Base-by-base conservation (phyloP, 2,329 filamentous ascomycete species). In the Cladosporium sp. region DNA sequence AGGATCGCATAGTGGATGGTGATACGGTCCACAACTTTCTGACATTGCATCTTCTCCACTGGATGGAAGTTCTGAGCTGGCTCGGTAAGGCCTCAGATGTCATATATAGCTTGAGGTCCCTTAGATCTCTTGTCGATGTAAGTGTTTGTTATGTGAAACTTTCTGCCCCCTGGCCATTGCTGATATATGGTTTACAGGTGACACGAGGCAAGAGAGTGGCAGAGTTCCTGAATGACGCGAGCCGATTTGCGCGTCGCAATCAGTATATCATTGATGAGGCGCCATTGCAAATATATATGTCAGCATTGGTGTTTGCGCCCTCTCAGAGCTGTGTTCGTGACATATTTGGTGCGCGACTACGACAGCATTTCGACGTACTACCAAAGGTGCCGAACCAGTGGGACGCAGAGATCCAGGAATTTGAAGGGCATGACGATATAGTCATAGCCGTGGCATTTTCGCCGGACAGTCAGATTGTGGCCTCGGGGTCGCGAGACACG, bases 41-140 rank as follows among this genome's bases (percentile, higher is more conserved):
- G 25, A 19, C 7, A 17, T 34, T 1, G 3, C 13, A 49, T 13
- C 13, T 35, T 4, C 45, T 49, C 3, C 45, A 49, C 25, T 49
- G 45, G 45, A 49, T 49, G 19, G 45, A 49, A 35, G 45, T 25
- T 24, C 20, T 49, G 25, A 49, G 45, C 10, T 49, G 45, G 45
- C 24, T 49, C 3, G 45, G 45, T 9, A 49, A 32, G 25, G 45
- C 25, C 8, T 34, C 45, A 7, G 25, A 49, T 9, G 34, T 35
- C 10, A 32, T 49, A 6, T 4, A 15, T 10, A 49, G 4, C 15
- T 15, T 49, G 24, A n/a, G 13, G 7, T 15, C 45, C n/a, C 25
- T 49, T 3, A 5, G 19, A 19, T 7, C 19, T 12, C 10, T 15
- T 24, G 9, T 19, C n/a, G 22, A 44, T 44, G 40, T 44, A 25